Conservation (phyloP, 306 rosid genomes). For the Cucurbita maxima region DNA sequence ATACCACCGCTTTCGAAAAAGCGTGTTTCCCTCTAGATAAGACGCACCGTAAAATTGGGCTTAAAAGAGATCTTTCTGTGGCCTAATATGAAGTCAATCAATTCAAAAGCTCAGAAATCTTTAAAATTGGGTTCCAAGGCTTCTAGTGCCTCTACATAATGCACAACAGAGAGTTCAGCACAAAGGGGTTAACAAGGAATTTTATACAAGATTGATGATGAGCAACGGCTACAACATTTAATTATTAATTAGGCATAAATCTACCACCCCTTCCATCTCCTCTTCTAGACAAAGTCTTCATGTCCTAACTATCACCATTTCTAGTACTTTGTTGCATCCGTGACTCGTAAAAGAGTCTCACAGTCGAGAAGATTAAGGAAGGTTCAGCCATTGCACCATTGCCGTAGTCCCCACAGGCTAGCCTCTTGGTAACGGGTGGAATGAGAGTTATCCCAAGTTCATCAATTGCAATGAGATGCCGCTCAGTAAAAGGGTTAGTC, state of each 20-base stretch:
- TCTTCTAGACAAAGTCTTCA: background rate
- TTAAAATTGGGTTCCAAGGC: background rate
- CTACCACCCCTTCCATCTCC: background rate
- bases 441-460: constrained; percentile 66
- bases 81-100: background rate
- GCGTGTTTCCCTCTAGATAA: no score
- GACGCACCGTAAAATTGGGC: no score
- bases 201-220: background rate
- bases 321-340: constrained; percentile 34
- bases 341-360: constrained; percentile 57
- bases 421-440: constrained; percentile 56
- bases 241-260: background rate
- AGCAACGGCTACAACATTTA: background rate
- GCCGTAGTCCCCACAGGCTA: constrained; percentile 81
- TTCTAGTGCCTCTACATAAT: background rate
- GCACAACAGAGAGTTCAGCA: background rate
- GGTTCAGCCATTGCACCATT: constrained; percentile 99
- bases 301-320: constrained; percentile 1
- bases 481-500: constrained; percentile 61
- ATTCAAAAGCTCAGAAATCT: background rate
- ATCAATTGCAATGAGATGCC: constrained; percentile 34
- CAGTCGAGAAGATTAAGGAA: constrained; percentile 64
- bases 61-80: background rate
- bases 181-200: background rate
- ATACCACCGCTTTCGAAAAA: no score